phyloP scores from a whole-genome alignment of 352 stramenopile genomes.

The Phytophthora cryptogea region DNA sequence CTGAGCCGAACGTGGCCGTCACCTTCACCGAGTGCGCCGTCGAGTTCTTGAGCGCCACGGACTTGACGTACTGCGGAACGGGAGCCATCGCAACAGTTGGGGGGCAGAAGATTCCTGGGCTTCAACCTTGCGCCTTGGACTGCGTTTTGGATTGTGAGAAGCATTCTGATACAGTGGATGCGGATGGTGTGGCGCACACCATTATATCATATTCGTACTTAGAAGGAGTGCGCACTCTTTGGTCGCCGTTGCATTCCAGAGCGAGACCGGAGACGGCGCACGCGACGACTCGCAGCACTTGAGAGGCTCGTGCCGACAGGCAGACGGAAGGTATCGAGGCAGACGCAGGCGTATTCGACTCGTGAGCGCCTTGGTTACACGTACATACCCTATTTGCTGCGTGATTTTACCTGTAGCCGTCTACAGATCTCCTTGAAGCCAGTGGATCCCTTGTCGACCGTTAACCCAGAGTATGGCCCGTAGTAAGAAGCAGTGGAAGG shows the following conservation, averaged over 20 bases:
- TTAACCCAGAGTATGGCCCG: conserved; percentile 29
- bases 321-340: conserved; percentile 1
- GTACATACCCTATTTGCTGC: conserved; percentile 12
- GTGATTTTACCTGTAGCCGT: neutral
- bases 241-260: conserved; percentile 15
- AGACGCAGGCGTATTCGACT: neutral
- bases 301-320: conserved; percentile 5
- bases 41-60: conserved; percentile 74
- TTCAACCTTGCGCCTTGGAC: conserved; percentile 29
- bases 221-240: neutral
- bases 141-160: conserved; percentile 21
- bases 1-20: conserved; percentile 68
- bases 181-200: conserved; percentile 26
- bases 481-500: conserved; percentile 47
- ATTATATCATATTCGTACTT: conserved; percentile 26
- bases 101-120: conserved; percentile 4
- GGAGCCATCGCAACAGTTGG: conserved; percentile 35
- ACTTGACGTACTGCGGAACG: conserved; percentile 72
- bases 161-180: conserved; percentile 10
- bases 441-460: neutral
- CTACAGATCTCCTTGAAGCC: conserved; percentile 4
- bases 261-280: conserved; percentile 10
- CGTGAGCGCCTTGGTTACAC: conserved; percentile 6
- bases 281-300: neutral
- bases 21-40: conserved; percentile 60